Base-by-base conservation (phyloP, 768 basidiomycete species). In the Pulveroboletus ravenelii region DNA sequence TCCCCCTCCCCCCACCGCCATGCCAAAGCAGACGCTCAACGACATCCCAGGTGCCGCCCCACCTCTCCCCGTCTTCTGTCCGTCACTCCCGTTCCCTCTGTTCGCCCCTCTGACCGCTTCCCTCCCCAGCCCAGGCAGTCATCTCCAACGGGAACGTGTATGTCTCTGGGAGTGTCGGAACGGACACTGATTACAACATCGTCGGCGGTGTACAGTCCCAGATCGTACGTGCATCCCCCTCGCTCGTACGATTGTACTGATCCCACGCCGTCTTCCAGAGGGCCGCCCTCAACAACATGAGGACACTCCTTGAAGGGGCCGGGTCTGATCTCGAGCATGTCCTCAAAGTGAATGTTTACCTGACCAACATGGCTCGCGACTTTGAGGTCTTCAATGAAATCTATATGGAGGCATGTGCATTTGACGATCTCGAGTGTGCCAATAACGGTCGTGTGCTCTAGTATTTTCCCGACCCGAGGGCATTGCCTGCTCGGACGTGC, bases 401-500 rank as follows among this genome's bases (percentile, higher is more conserved):
- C 9, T 77, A 77, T 57, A 10, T 38, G 3, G 49, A 68, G 63
- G 75, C 71, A 30, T 5, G 60, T 29, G 8, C 14, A 7, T 43
- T 9, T 10, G 48, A 37, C 13, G 20, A 14, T 5, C 17, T 5
- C 7, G 23, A 9, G 1, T 27, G 17, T 15, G 18, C 27, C 29
- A n/a, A 39, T n/a, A 18, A 9, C n/a, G 23, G 35, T 36, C 25
- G 27, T 35, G 34, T 18, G 32, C 18, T 7, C 18, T 42, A 82
- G 81, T 80, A 77, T 58, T 80, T 82, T 51, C 61, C 70, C 18
- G 62, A 62, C 25, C 17, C 1, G 45, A 65, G 67, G 12, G 70
- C 64, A 18, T 66, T 78, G 52, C 82, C 81, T 13, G 80, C 81
- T 6, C 72, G 81, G 38, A 82, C 82, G 20, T 81, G 80, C 60